phyloP scores from a whole-genome alignment of 306 rosid genomes.

The Fragaria vesca region DNA sequence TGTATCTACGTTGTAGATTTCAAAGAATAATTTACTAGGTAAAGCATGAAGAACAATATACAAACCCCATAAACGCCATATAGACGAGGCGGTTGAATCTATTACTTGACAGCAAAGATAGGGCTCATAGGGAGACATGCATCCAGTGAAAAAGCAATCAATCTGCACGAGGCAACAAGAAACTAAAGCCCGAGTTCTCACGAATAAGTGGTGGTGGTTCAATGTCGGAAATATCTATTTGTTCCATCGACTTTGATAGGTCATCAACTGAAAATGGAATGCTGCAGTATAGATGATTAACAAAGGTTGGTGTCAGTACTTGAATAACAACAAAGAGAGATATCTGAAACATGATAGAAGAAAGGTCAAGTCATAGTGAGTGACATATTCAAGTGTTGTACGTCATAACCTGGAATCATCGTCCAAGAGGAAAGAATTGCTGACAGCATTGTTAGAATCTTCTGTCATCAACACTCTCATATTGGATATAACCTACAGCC shows the following conservation, averaged over 20 bases:
- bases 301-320: neutral
- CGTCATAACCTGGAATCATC: slow-evolving; percentile 85
- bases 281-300: slow-evolving; percentile 36
- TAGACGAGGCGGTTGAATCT: slow-evolving; percentile 8
- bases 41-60: slow-evolving; percentile 25
- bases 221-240: slow-evolving; percentile 72
- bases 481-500: slow-evolving; percentile 70
- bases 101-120: neutral
- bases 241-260: slow-evolving; percentile 86
- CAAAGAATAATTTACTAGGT: slow-evolving; percentile 23
- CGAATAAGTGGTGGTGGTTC: slow-evolving; percentile 97
- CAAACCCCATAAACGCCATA: slow-evolving; percentile 25
- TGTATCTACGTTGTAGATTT: slow-evolving; percentile 18
- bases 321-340: neutral
- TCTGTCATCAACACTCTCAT: slow-evolving; percentile 95
- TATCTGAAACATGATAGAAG: neutral
- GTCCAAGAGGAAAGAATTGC: slow-evolving; percentile 95
- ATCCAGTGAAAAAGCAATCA: slow-evolving; percentile 30
- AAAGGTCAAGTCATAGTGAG: neutral
- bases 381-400: neutral
- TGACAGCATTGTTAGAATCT: slow-evolving; percentile 88
- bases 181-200: slow-evolving; percentile 94
- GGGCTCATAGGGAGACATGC: neutral
- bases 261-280: slow-evolving; percentile 98
- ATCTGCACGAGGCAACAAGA: slow-evolving; percentile 84